These are phyloP conservation scores for Ogataea parapolymorpha DNA, from an alignment of 805 yeast species.

Conservation along the genomic window DNA sequence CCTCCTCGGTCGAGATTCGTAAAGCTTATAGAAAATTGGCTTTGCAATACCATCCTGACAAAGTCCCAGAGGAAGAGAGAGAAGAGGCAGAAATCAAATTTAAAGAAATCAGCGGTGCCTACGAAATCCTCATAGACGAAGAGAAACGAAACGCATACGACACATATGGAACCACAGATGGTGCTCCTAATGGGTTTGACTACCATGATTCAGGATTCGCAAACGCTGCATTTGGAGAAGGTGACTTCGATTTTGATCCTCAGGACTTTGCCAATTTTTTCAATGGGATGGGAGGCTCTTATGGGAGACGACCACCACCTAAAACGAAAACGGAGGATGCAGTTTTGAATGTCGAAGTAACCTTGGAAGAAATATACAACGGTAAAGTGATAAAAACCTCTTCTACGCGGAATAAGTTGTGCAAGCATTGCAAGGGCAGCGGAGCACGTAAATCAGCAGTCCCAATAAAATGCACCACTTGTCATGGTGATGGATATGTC, in stretches of 20 bases:
- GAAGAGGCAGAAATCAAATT: constrained; percentile 72
- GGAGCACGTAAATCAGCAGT: constrained; percentile 67
- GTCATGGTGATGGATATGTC: constrained; percentile 70
- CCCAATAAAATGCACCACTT: constrained; percentile 53
- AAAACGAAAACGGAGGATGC: constrained; percentile 59
- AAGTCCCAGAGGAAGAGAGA: constrained; percentile 60
- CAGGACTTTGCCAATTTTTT: constrained; percentile 78
- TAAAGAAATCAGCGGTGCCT: constrained; percentile 83
- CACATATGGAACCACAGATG: constrained; percentile 44
- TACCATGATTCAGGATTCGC: constrained; percentile 43
- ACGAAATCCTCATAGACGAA: constrained; percentile 76
- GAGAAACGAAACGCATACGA: constrained; percentile 58
- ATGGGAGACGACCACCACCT: constrained; percentile 19
- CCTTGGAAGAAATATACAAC: constrained; percentile 70
- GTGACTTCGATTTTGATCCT: constrained; percentile 49
- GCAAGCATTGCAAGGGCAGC: constrained; percentile 69
- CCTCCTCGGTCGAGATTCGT: constrained; percentile 69
- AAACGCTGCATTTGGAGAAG: constrained; percentile 39
- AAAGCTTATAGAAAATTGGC: constrained; percentile 86
- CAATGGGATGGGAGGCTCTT: constrained; percentile 31
- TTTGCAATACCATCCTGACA: constrained; percentile 83
- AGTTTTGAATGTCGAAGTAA: constrained; percentile 56
- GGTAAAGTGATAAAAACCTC: constrained; percentile 79
- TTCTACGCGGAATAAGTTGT: constrained; percentile 67
- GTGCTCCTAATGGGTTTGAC: constrained; percentile 31